Base-by-base conservation (phyloP, 2,329 filamentous ascomycete species). In the Lecanosticta acicola region DNA sequence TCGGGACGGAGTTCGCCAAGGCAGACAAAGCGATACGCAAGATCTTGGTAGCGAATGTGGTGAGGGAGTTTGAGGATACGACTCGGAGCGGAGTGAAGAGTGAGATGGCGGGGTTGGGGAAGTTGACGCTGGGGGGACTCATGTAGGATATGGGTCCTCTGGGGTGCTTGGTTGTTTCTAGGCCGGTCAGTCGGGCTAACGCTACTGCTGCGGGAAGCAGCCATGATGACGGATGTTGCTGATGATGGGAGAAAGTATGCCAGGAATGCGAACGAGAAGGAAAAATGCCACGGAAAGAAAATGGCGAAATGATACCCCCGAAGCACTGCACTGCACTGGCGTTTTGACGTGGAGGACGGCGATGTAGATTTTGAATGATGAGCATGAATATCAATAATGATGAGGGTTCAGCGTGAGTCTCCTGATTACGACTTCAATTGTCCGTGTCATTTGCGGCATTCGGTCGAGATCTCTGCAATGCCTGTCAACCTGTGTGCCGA, bases 21-120 rank as follows among this genome's bases (percentile, higher is more conserved):
- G 87, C 87, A 0, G 93, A 98, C 68, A 78, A 83, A 4, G 83
- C 81, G 53, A 78, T 98, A 36, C 77, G 90, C 51, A 97, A 96
- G 70, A 82, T 96, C 41, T 84, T 98, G 50, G 79, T 98, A 1
- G 83, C 87, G 38, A 85, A 85, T 4, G 80, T 94, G 1, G 84
- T 96, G 39, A 83, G 89, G 56, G 93, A 98, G 62, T 96, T 97
- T 65, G 93, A 97, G 66, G 91, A 96, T 47, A 80, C 81, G 16
- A 93, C 85, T 64, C 75, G 91, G 37, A 74, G 73, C 36, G 83
- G 85, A 8, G 79, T 87, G 21, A 91, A 85, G 69, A 79, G 78
- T 10, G 93, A 98, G 70, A 75, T 97, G 39, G 83, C 83, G 1
- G 89, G 85, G 26, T 80, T 98, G 32, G 87, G 88, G 40, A 93